Conservation (phyloP, 1,284 basidiomycete genomes). For the Cerrena zonata region DNA sequence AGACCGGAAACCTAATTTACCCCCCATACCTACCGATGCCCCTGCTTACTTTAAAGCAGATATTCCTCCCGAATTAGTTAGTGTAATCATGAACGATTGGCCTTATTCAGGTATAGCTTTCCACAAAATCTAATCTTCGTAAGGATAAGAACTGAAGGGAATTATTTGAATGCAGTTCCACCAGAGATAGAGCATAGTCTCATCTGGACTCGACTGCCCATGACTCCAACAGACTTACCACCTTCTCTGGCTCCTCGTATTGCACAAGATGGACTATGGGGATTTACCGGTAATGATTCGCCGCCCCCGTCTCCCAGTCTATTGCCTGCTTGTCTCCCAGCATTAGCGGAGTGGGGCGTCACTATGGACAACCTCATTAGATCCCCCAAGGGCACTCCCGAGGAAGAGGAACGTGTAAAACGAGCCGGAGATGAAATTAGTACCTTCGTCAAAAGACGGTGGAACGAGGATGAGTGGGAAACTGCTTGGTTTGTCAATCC, state of each 20-base stretch:
- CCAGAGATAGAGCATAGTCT: slow-evolving; percentile 67
- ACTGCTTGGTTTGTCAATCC: slow-evolving; percentile 85
- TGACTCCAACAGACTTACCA: slow-evolving; percentile 47
- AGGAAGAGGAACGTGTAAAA: slow-evolving; percentile 48
- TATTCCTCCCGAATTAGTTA: slow-evolving; percentile 52
- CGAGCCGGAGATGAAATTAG: slow-evolving; percentile 53
- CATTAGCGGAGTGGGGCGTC: slow-evolving; percentile 63
- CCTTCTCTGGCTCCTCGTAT: slow-evolving; percentile 41
- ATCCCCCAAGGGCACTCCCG: slow-evolving; percentile 41
- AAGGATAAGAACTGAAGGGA: too few relatives aligned
- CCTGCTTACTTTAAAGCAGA: slow-evolving; percentile 61
- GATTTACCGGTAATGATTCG: slow-evolving; percentile 59
- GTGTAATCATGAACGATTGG: slow-evolving; percentile 78
- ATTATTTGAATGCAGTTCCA: slow-evolving; percentile 66
- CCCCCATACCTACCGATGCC: slow-evolving; percentile 24
- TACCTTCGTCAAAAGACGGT: slow-evolving; percentile 55
- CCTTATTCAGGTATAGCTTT: slow-evolving; percentile 65
- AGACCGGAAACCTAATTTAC: slow-evolving; percentile 10
- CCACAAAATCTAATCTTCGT: neutral
- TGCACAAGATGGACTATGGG: slow-evolving; percentile 68
- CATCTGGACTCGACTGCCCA: slow-evolving; percentile 69
- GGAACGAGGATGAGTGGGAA: slow-evolving; percentile 69
- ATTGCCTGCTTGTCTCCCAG: slow-evolving; percentile 52
- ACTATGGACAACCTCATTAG: slow-evolving; percentile 54
- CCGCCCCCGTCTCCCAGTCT: slow-evolving; percentile 59